A percentile compares a stretch with the other conserved stretches of the same genome.
Evolutionary conservation across 306 rosid species (phyloP).

Genomic region (Prunus mira): DNA sequence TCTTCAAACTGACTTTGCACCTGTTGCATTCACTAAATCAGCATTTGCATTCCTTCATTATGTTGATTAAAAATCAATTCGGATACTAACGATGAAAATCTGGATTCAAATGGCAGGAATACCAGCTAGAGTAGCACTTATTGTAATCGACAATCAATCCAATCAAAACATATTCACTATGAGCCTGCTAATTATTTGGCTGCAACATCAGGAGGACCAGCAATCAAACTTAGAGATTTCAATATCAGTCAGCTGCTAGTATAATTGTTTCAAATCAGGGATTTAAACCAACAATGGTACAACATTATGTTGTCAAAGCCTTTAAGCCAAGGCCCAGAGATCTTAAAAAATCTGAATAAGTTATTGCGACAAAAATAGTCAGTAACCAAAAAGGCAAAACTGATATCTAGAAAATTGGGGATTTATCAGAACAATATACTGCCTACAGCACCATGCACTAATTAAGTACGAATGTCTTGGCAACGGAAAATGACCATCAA

Average conservation of each 20-base stretch:
- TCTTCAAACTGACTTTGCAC: conserved; percentile 25
- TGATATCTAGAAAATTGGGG: not conserved
- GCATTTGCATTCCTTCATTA: conserved; percentile 5
- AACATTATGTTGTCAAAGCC: not conserved
- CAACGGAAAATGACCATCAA: not conserved
- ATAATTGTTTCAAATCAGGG: not conserved
- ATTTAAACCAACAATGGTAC: not conserved
- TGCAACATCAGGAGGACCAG: not conserved
- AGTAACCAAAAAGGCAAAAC: not conserved
- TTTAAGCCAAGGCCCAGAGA: not conserved
- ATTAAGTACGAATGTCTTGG: not conserved
- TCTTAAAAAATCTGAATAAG: too few species aligned
- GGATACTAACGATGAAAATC: not conserved
- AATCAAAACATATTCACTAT: not conserved
- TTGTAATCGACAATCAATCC: not conserved
- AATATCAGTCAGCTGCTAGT: not conserved
- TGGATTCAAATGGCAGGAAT: not conserved
- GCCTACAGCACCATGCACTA: not conserved
- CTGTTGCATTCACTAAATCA: conserved; percentile 26
- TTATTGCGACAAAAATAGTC: not conserved
- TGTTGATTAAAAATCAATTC: not conserved
- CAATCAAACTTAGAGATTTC: not conserved
- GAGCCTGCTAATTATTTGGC: not conserved
- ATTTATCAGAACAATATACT: not conserved
- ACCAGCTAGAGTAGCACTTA: not conserved